These are phyloP conservation scores for Coleophoma cylindrospora DNA, from an alignment of 2,329 filamentous ascomycete genomes.

Conservation along the genomic window DNA sequence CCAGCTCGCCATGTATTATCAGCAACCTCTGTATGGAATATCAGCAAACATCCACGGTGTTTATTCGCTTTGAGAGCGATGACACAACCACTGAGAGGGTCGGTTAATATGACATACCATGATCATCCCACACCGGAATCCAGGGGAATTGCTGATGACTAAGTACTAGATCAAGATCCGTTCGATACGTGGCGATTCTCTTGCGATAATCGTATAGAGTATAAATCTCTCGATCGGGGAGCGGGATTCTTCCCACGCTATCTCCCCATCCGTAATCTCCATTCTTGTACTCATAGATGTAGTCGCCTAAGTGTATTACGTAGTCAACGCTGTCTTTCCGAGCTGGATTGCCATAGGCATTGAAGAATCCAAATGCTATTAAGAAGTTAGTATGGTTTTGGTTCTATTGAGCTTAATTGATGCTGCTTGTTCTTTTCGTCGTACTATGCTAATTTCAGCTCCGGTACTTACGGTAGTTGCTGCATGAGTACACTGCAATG, in stretches of 20 bases:
- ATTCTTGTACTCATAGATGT: slow-evolving; percentile 58
- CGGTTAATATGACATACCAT: slow-evolving; percentile 19
- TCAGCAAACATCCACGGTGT: no score
- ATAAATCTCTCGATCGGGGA: slow-evolving; percentile 40
- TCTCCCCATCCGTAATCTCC: slow-evolving; percentile 46
- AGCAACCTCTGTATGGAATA: slow-evolving; percentile 39
- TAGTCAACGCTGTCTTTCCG: slow-evolving; percentile 56
- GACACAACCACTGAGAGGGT: no score
- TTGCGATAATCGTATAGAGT: slow-evolving; percentile 55
- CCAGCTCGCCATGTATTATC: slow-evolving; percentile 64
- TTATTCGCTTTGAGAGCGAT: no score
- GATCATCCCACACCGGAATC: slow-evolving; percentile 63
- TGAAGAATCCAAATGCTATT: slow-evolving; percentile 51
- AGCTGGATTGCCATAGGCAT: slow-evolving; percentile 52
- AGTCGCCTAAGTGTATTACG: slow-evolving; percentile 54
- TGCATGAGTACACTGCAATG: slow-evolving; percentile 67
- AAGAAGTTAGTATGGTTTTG: background rate
- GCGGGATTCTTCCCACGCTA: slow-evolving; percentile 44
- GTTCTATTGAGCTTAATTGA: background rate
- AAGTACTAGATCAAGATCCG: slow-evolving; percentile 52
- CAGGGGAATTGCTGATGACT: slow-evolving; percentile 53
- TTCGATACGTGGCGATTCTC: slow-evolving; percentile 52
- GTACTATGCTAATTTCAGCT: no score
- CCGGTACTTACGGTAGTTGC: slow-evolving; percentile 51
- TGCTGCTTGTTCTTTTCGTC: no score